phyloP scores from a whole-genome alignment of 257 asterid species.

The Nicotiana noctiflora region DNA sequence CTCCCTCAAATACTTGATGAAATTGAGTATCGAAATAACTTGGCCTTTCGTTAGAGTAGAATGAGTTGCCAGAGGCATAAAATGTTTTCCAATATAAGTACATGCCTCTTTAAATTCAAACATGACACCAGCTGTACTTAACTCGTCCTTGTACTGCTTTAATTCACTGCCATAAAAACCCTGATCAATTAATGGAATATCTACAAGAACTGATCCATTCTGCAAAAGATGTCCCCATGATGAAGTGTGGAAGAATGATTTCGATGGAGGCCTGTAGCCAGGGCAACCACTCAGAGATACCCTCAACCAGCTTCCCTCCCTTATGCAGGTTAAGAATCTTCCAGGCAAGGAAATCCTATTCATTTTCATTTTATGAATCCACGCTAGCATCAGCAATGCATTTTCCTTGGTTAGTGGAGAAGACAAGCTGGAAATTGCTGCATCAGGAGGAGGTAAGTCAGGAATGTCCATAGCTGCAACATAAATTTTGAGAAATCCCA shows the following conservation, averaged over 20 bases:
- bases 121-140: constrained; percentile 18
- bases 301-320: constrained; percentile 31
- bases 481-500: constrained; percentile 16
- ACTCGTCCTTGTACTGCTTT: constrained; percentile 14
- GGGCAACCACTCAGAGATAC: constrained; percentile 17
- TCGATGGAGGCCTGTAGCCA: constrained; percentile 25
- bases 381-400: constrained; percentile 26
- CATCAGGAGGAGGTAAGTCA: constrained; percentile 26
- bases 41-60: constrained; percentile 17
- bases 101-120: constrained; percentile 28
- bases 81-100: constrained; percentile 24
- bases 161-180: constrained; percentile 21
- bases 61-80: constrained; percentile 18
- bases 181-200: constrained; percentile 27
- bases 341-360: neutral
- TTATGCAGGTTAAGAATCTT: constrained; percentile 14
- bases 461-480: constrained; percentile 27
- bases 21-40: constrained; percentile 22
- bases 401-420: constrained; percentile 21
- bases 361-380: constrained; percentile 13
- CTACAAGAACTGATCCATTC: constrained; percentile 19
- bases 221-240: constrained; percentile 22
- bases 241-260: constrained; percentile 20
- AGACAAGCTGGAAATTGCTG: constrained; percentile 9
- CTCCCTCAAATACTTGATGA: constrained; percentile 20